Evolutionary conservation across 257 asterid species (phyloP).

Genomic region (Nicotiana attenuata): DNA sequence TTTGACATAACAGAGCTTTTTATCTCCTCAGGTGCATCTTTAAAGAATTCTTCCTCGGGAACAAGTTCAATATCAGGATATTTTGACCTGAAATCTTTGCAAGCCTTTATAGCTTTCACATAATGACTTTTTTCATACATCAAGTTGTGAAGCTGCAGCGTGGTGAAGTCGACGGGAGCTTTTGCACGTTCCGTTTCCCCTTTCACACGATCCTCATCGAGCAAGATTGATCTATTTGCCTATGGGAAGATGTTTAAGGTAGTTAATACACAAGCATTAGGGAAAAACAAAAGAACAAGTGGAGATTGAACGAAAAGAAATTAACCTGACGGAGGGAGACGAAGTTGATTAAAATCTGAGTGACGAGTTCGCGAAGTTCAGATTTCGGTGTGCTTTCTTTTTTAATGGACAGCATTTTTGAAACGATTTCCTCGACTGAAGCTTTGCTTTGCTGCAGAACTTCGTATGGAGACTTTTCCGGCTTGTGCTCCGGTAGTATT

Average conservation of each 20-base stretch:
- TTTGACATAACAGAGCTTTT: conserved; percentile 55
- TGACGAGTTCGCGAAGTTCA: conserved; percentile 62
- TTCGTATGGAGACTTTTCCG: conserved; percentile 69
- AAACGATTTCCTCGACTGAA: conserved; percentile 68
- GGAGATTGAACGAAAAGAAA: not conserved
- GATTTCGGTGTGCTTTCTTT: conserved; percentile 55
- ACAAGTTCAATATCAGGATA: conserved; percentile 84
- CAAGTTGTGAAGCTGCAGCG: conserved; percentile 92
- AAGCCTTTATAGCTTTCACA: conserved; percentile 89
- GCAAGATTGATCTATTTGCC: conserved; percentile 95
- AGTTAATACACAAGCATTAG: not conserved
- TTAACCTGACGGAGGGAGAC: conserved; percentile 86
- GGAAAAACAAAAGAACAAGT: not conserved
- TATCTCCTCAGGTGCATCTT: conserved; percentile 78
- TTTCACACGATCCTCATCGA: conserved; percentile 86
- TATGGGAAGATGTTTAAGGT: conserved; percentile 24
- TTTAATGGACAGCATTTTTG: conserved; percentile 67
- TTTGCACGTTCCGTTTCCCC: conserved; percentile 89
- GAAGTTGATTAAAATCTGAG: conserved; percentile 77
- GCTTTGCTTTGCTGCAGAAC: conserved; percentile 57
- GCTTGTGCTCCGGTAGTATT: conserved; percentile 74
- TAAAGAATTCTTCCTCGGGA: conserved; percentile 80
- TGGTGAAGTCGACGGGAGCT: conserved; percentile 79
- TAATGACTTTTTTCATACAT: conserved; percentile 97
- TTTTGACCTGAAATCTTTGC: conserved; percentile 93